These are phyloP conservation scores for Calamus simplicifolius DNA, from an alignment of 176 grass and related monocot genomes.

Conservation along the genomic window DNA sequence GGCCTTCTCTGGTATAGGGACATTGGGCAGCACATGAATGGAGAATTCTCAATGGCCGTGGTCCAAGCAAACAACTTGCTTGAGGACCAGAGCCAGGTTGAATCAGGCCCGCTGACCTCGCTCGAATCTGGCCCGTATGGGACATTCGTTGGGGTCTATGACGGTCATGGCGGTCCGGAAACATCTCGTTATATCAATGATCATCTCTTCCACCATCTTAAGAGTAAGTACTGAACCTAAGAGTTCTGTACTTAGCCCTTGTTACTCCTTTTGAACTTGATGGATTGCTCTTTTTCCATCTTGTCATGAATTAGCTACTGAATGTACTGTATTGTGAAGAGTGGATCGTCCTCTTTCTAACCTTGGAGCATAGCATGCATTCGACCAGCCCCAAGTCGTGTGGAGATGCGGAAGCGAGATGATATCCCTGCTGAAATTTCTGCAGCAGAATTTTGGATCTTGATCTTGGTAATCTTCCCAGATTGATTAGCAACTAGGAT, in stretches of 20 bases:
- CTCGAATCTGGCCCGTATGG: constrained; percentile 65
- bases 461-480: no score
- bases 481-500: no score
- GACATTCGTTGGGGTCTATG: constrained; percentile 86
- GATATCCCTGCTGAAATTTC: no score
- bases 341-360: no score
- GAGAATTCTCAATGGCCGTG: constrained; percentile 96
- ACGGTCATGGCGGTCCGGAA: constrained; percentile 93
- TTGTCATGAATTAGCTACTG: no score
- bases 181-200: constrained; percentile 81
- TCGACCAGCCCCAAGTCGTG: no score
- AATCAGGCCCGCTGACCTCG: constrained; percentile 60
- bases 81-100: constrained; percentile 86
- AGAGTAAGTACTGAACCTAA: constrained; percentile 48
- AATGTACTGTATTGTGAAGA: no score
- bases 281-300: no score
- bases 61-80: constrained; percentile 88
- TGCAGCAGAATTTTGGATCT: no score
- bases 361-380: no score
- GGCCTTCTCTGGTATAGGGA: constrained; percentile 97
- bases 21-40: constrained; percentile 66
- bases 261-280: background rate
- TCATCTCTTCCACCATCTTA: constrained; percentile 72
- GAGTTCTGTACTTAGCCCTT: background rate
- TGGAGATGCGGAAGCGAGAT: no score